Conservation (phyloP, 805 yeast species). For the Barnettozyma californica region DNA sequence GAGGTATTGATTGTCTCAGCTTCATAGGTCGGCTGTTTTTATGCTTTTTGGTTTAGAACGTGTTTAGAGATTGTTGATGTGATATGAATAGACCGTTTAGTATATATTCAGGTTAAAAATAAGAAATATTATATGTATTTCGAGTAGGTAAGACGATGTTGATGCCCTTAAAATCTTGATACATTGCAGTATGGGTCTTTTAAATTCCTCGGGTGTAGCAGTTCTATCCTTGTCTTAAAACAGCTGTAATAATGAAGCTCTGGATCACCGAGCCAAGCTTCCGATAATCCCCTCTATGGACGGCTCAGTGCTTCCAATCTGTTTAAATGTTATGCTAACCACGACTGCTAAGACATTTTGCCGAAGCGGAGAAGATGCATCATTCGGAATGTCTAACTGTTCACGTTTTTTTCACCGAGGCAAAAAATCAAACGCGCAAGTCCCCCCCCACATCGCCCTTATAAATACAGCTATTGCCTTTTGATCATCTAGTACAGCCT, state of each 20-base stretch:
- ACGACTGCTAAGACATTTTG: background rate
- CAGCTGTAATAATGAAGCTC: too few species aligned
- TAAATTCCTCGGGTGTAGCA: too few species aligned
- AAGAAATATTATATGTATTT: conserved; percentile 1
- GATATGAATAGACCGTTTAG: conserved; percentile 5
- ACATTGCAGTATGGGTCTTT: too few species aligned
- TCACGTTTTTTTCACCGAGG: background rate
- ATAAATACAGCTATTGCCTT: background rate
- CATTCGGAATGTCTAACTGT: background rate
- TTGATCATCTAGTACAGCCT: background rate
- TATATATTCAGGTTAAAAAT: conserved; percentile 4
- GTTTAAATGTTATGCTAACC: too few species aligned
- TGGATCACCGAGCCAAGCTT: too few species aligned
- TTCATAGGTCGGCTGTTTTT: background rate
- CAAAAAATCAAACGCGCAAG: background rate
- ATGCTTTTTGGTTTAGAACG: conserved; percentile 9
- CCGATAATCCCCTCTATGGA: too few species aligned
- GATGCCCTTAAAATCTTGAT: too few species aligned
- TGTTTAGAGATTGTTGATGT: conserved; percentile 7
- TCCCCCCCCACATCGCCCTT: background rate
- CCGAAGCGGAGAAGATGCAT: background rate
- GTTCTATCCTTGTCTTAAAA: too few species aligned
- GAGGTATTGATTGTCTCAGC: background rate
- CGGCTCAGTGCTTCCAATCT: too few species aligned
- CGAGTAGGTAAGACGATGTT: background rate